A percentile compares a stretch with the other conserved stretches of the same genome.
These are phyloP conservation scores for Rhizophagus prolifer DNA, from an alignment of 192 early-diverging fungal genomes.

Conservation along the genomic window DNA sequence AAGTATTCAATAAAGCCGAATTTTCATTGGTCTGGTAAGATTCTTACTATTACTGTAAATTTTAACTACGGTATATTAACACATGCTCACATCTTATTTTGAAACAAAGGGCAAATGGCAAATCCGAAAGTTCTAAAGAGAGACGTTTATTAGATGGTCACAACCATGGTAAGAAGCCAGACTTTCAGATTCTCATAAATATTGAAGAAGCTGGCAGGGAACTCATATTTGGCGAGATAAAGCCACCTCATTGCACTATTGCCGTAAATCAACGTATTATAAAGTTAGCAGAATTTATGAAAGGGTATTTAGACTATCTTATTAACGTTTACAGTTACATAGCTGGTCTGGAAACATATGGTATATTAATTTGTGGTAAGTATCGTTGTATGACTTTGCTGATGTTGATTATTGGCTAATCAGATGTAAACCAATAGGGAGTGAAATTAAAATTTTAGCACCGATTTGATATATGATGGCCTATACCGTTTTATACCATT, in stretches of 20 bases:
- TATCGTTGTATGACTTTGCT: too few species aligned
- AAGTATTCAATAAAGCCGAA: conserved; percentile 14
- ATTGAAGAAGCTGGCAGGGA: conserved; percentile 3
- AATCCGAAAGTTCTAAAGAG: conserved; percentile 21
- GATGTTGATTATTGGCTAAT: not conserved
- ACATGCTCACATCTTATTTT: too few species aligned
- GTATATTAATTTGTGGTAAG: too few species aligned
- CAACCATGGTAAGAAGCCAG: conserved; percentile 3
- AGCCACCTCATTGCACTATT: not conserved
- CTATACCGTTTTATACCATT: not conserved
- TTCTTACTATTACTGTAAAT: too few species aligned
- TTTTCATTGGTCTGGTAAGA: not conserved
- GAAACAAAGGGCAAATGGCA: conserved; percentile 12
- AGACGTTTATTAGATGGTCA: conserved; percentile 11
- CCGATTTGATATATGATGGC: not conserved
- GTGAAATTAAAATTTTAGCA: not conserved
- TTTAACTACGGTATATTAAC: too few species aligned
- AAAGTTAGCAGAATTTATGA: conserved; percentile 15
- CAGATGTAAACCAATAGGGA: not conserved
- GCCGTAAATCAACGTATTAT: conserved; percentile 23
- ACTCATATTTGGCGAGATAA: conserved; percentile 20
- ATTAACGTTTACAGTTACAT: not conserved
- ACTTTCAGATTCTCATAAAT: conserved; percentile 9
- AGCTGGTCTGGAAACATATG: too few species aligned
- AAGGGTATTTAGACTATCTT: not conserved